Evolutionary conservation across 208 protist genomes (phyloP).

Genomic region (Naegleria fowleri): DNA sequence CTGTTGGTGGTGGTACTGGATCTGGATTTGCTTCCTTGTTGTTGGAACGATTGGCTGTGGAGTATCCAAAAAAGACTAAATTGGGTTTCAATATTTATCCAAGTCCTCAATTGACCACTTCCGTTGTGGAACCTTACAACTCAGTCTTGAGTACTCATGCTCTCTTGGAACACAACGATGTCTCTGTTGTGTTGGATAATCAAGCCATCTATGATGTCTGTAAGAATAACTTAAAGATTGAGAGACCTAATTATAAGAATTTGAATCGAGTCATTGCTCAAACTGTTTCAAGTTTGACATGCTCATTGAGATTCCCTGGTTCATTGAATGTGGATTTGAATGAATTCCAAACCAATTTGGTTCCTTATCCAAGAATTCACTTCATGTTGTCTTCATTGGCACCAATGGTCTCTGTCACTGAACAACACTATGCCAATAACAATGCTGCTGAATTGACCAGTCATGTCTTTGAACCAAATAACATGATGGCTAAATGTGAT

Average conservation of each 20-base stretch:
- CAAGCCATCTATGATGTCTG: conserved; percentile 93
- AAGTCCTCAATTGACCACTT: conserved; percentile 86
- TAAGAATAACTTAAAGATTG: conserved; percentile 80
- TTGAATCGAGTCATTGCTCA: conserved; percentile 91
- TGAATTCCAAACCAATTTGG: conserved; percentile 95
- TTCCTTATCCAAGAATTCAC: conserved; percentile 94
- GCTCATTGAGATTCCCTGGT: conserved; percentile 88
- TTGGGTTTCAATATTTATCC: conserved; percentile 88
- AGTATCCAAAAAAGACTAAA: conserved; percentile 98
- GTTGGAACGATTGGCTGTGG: conserved; percentile 89
- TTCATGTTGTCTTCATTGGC: conserved; percentile 88
- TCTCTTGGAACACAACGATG: conserved; percentile 85
- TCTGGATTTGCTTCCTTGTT: conserved; percentile 93
- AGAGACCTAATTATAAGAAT: conserved; percentile 88
- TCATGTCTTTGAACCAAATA: conserved; percentile 81
- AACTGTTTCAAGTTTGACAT: conserved; percentile 87
- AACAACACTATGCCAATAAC: conserved; percentile 79
- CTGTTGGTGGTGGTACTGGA: conserved; percentile 96
- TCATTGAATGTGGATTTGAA: conserved; percentile 91
- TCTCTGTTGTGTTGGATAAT: conserved; percentile 89
- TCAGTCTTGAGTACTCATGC: conserved; percentile 86
- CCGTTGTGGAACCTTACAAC: conserved; percentile 97
- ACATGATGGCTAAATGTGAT: conserved; percentile 90
- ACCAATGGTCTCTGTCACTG: conserved; percentile 78
- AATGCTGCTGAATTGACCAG: conserved; percentile 87